phyloP scores from a whole-genome alignment of 257 asterid genomes.

The Thymus mandschuricus region DNA sequence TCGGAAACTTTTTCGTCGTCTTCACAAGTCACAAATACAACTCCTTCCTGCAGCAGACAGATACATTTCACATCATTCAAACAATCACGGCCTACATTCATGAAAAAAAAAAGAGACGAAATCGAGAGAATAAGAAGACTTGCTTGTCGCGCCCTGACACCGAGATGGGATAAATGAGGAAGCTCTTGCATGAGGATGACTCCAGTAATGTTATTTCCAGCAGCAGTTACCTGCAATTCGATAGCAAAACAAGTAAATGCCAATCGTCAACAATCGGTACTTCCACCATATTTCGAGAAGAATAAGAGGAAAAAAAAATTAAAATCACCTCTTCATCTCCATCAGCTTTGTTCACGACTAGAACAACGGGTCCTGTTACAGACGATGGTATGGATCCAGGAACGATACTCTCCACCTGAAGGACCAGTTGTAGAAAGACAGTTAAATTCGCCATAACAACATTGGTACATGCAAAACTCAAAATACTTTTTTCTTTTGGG shows the following conservation, averaged over 20 bases:
- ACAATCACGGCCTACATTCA: no score
- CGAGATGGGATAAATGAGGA: conserved; percentile 98
- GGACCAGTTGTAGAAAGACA: conserved; percentile 28
- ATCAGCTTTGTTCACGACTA: conserved; percentile 86
- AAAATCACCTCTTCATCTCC: conserved; percentile 89
- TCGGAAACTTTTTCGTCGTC: conserved; percentile 71
- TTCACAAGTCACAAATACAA: conserved; percentile 94
- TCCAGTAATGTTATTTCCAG: conserved; percentile 77
- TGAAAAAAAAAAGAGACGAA: no score
- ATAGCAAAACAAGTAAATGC: neutral
- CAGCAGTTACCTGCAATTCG: conserved; percentile 77
- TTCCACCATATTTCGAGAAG: neutral
- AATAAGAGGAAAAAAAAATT: neutral
- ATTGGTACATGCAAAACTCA: neutral
- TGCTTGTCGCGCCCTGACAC: conserved; percentile 95
- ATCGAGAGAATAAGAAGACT: conserved; percentile 36
- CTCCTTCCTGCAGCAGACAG: conserved; percentile 70
- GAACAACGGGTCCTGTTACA: conserved; percentile 72
- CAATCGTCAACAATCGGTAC: neutral
- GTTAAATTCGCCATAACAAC: neutral
- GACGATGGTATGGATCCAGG: conserved; percentile 80
- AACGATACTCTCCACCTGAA: conserved; percentile 78
- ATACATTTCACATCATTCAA: neutral
- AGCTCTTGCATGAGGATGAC: conserved; percentile 87
- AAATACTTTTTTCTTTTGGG: neutral